Conservation (phyloP, 2,329 filamentous ascomycete species). For the Colletotrichum siamense region DNA sequence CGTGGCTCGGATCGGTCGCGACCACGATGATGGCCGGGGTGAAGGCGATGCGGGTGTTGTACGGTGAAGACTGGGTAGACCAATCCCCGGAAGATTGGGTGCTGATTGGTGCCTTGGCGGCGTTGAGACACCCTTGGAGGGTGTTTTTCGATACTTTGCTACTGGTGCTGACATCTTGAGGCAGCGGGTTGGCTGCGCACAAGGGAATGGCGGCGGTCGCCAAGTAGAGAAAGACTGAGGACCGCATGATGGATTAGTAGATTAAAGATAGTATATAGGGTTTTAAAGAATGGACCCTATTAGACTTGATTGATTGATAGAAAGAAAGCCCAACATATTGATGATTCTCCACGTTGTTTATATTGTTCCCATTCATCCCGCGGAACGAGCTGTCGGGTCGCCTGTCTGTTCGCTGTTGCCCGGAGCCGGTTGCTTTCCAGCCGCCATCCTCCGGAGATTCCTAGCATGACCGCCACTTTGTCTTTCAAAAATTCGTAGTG, state of each 20-base stretch:
- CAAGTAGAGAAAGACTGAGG: neutral
- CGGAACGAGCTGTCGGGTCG: neutral
- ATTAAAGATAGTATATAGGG: neutral
- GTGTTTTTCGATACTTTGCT: neutral
- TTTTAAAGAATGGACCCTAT: neutral
- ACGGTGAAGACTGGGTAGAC: slow-evolving; percentile 28
- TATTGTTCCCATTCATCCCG: neutral
- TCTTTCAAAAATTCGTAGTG: neutral
- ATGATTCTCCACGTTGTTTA: neutral
- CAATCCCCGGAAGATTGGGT: slow-evolving; percentile 21
- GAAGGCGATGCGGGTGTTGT: slow-evolving; percentile 35
- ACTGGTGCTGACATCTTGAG: neutral
- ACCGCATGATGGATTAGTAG: neutral
- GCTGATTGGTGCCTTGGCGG: slow-evolving; percentile 25
- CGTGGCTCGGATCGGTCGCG: slow-evolving; percentile 45
- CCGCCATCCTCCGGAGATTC: neutral
- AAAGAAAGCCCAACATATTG: neutral
- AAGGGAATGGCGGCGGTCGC: neutral
- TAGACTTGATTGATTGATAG: neutral
- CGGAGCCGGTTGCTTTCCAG: neutral
- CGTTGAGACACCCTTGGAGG: slow-evolving; percentile 26
- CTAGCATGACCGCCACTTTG: neutral
- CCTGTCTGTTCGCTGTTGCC: neutral
- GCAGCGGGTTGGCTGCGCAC: neutral
- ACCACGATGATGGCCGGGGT: slow-evolving; percentile 50